Base-by-base conservation (phyloP, 1,284 basidiomycete species). In the Trametes versicolor region DNA sequence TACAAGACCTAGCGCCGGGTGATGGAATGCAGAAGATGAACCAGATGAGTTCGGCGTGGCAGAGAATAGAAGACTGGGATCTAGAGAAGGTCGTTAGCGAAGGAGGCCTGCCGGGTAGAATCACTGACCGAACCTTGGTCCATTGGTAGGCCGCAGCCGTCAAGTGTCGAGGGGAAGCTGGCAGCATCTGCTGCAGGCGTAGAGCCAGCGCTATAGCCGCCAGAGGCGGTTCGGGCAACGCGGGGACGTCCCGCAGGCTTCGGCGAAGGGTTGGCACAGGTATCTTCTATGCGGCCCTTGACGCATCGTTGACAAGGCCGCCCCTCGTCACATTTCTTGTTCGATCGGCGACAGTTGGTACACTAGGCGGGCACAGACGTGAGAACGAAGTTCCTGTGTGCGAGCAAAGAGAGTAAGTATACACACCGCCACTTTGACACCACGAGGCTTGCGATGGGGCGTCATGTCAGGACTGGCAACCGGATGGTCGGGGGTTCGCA, bases 251-350 rank as follows among this genome's bases (percentile, higher is more conserved):
- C 45, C 3, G 58, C 48, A 21, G 37, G 64, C 53, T 63, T 66
- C 34, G 64, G 60, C 37, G 66, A 51, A 2, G 65, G 62, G 37
- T 63, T 65, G 7, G 61, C 52, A 56, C 67, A 69, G 23, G 58
- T 56, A 27, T 58, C 51, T 6, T 12, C 59, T 36, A 64, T 51
- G 8, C 57, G 45, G 29, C 34, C 34, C 41, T 50, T 62, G 51
- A 62, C 27, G 60, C 67, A 69, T 15, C 67, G 64, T 32, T 25
- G 27, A 47, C 67, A 69, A 5, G 67, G 67, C 43, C 64, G 58
- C 6, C 53, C 67, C 25, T 69, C 64, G 64, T 69, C 67, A 57
- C 67, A 69, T 23, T 41, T 54, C 64, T 69, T 69, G 56, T 60
- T 62, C 19, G 60, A 62, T n/a, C 36, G 37, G 13, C 60, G 64